These are phyloP conservation scores for Knufia fluminis DNA, from an alignment of 2,329 filamentous ascomycete species.

Conservation along the genomic window DNA sequence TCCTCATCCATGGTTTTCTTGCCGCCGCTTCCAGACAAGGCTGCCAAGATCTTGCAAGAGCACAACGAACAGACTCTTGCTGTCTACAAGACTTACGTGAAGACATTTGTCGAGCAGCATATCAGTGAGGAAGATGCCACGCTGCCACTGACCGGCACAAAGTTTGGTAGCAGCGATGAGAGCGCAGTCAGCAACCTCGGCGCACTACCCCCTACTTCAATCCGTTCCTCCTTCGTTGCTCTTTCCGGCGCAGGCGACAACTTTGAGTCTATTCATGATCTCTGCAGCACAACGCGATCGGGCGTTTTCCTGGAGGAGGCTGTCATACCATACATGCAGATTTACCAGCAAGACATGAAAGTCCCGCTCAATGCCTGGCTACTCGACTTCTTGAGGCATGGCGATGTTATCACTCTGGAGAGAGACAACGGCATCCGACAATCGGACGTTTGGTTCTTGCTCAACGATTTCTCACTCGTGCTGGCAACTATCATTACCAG, in stretches of 20 bases:
- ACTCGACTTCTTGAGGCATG: conserved; percentile 69
- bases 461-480: conserved; percentile 57
- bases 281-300: conserved; percentile 55
- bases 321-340: conserved; percentile 58
- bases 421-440: conserved; percentile 56
- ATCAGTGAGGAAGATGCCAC: conserved; percentile 43
- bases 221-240: conserved; percentile 61
- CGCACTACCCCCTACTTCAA: conserved; percentile 24
- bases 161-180: conserved; percentile 30
- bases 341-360: conserved; percentile 45
- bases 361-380: conserved; percentile 40
- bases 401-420: conserved; percentile 51
- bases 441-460: conserved; percentile 61
- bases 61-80: conserved; percentile 59
- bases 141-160: conserved; percentile 51
- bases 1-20: conserved; percentile 58
- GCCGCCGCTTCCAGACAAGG: conserved; percentile 51
- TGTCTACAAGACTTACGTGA: conserved; percentile 60
- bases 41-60: conserved; percentile 45
- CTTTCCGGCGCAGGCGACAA: conserved; percentile 59
- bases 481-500: conserved; percentile 30
- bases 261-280: conserved; percentile 56
- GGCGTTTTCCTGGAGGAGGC: conserved; percentile 68
- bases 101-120: conserved; percentile 59
- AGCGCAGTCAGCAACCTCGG: conserved; percentile 21